phyloP scores from a whole-genome alignment of 2,329 filamentous ascomycete genomes.

The Blastomyces emzantsi region DNA sequence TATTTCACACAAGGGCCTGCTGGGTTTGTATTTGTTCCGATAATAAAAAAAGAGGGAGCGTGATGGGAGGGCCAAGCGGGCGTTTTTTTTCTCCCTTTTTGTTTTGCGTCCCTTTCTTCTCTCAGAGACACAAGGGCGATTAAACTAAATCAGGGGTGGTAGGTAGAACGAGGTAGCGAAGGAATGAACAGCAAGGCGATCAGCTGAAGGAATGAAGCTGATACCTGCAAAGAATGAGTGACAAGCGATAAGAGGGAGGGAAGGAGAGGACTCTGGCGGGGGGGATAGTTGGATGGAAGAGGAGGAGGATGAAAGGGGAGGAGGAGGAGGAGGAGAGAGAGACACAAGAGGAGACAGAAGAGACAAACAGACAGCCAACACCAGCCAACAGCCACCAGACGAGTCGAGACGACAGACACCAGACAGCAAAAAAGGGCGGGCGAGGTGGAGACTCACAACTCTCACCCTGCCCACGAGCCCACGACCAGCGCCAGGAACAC shows the following conservation, averaged over 20 bases:
- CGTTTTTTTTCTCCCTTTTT: background rate
- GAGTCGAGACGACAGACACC: background rate
- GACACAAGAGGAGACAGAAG: slow-evolving; percentile 7
- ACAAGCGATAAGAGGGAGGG: slow-evolving; percentile 22
- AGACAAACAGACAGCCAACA: slow-evolving; percentile 22
- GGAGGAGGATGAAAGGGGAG: slow-evolving; percentile 8
- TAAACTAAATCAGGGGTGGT: background rate
- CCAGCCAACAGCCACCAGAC: no score
- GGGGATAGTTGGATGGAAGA: slow-evolving; percentile 11
- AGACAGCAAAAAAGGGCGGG: no score
- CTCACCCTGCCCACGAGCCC: no score
- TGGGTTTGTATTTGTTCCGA: background rate
- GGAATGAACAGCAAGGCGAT: slow-evolving; percentile 43
- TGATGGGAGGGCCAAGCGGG: background rate
- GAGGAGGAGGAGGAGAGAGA: slow-evolving; percentile 7
- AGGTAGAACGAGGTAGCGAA: slow-evolving; percentile 20
- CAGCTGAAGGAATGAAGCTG: slow-evolving; percentile 60
- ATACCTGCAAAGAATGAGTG: slow-evolving; percentile 34
- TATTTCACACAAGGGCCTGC: background rate
- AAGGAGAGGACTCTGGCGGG: slow-evolving; percentile 15
- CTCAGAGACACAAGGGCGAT: background rate
- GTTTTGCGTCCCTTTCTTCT: background rate
- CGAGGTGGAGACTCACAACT: no score
- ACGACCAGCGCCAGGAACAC: no score
- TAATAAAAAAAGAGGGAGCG: background rate